Conservation (phyloP, 1,139 yeast species). For the Blastobotrys apis region DNA sequence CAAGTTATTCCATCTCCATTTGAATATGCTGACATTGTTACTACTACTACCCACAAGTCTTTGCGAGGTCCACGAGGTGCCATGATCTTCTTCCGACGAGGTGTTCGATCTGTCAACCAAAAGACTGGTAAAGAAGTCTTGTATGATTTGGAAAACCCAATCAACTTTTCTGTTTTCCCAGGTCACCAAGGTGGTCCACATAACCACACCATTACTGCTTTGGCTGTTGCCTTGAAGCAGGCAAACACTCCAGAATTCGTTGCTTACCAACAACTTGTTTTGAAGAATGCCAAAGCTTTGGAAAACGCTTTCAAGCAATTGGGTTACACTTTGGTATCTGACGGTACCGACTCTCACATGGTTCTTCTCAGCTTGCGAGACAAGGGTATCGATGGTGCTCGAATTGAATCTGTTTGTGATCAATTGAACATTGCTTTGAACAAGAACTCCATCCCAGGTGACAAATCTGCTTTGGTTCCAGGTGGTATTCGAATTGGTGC, state of each 20-base stretch:
- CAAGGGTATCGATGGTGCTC: constrained; percentile 89
- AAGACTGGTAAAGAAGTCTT: constrained; percentile 84
- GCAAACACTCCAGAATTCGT: constrained; percentile 81
- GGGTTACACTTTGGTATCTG: constrained; percentile 79
- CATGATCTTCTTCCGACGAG: constrained; percentile 92
- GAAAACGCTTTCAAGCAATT: constrained; percentile 62
- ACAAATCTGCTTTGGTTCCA: constrained; percentile 90
- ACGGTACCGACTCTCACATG: constrained; percentile 93
- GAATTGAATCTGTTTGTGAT: constrained; percentile 89
- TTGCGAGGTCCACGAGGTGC: constrained; percentile 99
- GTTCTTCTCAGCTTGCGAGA: constrained; percentile 80
- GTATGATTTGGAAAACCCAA: constrained; percentile 83
- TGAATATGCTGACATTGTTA: constrained; percentile 91
- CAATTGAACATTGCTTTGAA: constrained; percentile 89
- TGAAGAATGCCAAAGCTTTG: constrained; percentile 72
- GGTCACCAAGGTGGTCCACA: constrained; percentile 99
- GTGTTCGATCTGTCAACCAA: constrained; percentile 69
- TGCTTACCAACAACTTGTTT: constrained; percentile 77
- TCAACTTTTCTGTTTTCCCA: constrained; percentile 95
- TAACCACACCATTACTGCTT: constrained; percentile 93
- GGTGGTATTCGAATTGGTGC: constrained; percentile 96
- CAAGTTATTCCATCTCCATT: constrained; percentile 91
- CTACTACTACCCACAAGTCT: constrained; percentile 96
- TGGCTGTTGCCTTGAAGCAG: constrained; percentile 92
- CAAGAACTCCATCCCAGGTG: constrained; percentile 96